These are phyloP conservation scores for Allium cepa DNA, from an alignment of 106 monocot genomes.

Conservation along the genomic window DNA sequence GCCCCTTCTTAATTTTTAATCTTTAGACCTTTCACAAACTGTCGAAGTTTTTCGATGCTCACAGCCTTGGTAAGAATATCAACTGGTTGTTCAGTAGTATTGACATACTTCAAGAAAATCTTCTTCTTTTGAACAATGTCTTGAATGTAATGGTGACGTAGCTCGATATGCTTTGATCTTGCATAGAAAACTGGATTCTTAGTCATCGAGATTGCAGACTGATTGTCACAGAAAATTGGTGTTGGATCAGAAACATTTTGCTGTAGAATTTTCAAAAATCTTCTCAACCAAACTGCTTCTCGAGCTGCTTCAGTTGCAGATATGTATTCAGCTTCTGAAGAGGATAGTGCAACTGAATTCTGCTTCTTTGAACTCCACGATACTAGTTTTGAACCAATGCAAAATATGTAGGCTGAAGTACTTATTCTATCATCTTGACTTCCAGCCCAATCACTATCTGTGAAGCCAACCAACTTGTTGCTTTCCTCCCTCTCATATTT, in stretches of 20 bases:
- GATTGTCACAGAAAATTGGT: slow-evolving; percentile 3
- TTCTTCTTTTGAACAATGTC: background rate
- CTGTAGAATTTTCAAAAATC: background rate
- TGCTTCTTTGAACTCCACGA: slow-evolving; percentile 12
- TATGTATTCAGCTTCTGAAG: slow-evolving; percentile 4
- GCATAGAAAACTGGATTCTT: background rate
- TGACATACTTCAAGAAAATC: background rate
- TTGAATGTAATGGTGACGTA: background rate
- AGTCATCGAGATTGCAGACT: background rate
- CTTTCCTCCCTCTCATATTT: background rate
- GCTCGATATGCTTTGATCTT: background rate
- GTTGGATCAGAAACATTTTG: background rate
- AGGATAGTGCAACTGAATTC: background rate
- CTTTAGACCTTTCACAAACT: background rate
- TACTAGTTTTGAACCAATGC: background rate
- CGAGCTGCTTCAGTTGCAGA: background rate
- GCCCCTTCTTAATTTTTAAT: background rate
- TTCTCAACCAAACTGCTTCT: slow-evolving; percentile 4
- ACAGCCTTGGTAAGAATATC: background rate
- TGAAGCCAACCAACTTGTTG: background rate
- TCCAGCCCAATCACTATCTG: slow-evolving; percentile 8
- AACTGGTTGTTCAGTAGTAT: background rate
- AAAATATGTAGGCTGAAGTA: slow-evolving; percentile 6
- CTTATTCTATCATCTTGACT: slow-evolving; percentile 4
- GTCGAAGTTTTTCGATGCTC: background rate